phyloP scores from a whole-genome alignment of 306 rosid species.

The Dryas alaskensis region DNA sequence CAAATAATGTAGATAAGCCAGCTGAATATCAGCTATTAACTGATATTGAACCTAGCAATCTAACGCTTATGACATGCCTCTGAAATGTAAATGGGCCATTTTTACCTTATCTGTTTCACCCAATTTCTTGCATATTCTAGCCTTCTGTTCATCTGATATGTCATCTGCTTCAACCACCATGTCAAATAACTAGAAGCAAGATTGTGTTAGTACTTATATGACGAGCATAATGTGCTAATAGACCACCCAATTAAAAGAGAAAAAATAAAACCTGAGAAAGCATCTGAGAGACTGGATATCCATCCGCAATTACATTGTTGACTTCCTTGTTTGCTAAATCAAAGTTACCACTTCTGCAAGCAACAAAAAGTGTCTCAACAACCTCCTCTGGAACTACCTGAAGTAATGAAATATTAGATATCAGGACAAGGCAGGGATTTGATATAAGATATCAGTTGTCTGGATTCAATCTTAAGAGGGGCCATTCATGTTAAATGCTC shows the following conservation, averaged over 20 bases:
- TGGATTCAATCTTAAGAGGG: not conserved
- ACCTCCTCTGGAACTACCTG: constrained; percentile 69
- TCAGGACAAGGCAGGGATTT: constrained; percentile 14
- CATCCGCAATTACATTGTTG: constrained; percentile 80
- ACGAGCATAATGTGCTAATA: constrained; percentile 6
- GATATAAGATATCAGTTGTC: not conserved
- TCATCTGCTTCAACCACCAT: constrained; percentile 65
- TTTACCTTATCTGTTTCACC: constrained; percentile 86
- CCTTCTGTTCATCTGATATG: constrained; percentile 85
- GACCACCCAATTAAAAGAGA: constrained; percentile 4
- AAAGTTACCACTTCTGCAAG: constrained; percentile 84
- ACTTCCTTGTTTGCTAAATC: constrained; percentile 89
- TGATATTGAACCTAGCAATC: not conserved
- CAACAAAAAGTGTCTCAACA: constrained; percentile 50
- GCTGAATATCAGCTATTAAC: not conserved
- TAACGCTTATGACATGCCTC: not conserved
- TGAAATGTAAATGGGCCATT: not conserved
- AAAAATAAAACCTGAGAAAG: constrained; percentile 57
- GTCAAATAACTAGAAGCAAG: constrained; percentile 61
- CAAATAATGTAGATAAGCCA: not conserved
- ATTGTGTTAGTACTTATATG: constrained; percentile 13
- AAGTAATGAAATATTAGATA: constrained; percentile 22
- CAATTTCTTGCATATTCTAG: constrained; percentile 78
- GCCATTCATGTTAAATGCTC: not conserved
- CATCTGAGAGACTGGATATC: constrained; percentile 92